Conservation (phyloP, 495 filamentous ascomycete species). For the Wilcoxina mikolae region DNA sequence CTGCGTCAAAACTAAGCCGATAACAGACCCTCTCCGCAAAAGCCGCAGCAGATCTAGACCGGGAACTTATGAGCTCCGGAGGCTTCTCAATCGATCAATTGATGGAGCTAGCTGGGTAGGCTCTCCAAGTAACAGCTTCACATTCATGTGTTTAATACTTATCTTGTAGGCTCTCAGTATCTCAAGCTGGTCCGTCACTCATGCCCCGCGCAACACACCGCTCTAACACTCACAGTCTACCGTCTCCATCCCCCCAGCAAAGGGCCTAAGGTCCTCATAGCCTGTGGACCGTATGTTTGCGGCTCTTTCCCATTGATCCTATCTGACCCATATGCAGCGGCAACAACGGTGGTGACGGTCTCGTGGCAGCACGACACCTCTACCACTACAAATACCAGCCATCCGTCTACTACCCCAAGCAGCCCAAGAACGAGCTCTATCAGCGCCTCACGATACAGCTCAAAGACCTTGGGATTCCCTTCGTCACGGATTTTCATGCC, state of each 20-base stretch:
- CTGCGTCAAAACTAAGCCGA: not conserved
- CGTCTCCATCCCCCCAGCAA: slow-evolving; percentile 60
- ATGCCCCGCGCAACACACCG: not conserved
- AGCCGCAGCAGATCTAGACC: slow-evolving; percentile 74
- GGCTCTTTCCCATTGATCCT: slow-evolving; percentile 10
- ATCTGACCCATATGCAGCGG: slow-evolving; percentile 21
- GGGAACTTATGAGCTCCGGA: slow-evolving; percentile 83
- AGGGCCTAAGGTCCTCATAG: slow-evolving; percentile 64
- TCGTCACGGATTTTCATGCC: slow-evolving; percentile 61
- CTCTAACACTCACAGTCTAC: slow-evolving; percentile 44
- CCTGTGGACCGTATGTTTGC: slow-evolving; percentile 64
- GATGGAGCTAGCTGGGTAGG: slow-evolving; percentile 78
- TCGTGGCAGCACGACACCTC: slow-evolving; percentile 91
- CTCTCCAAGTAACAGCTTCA: not conserved
- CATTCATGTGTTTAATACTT: not conserved
- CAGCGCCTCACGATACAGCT: slow-evolving; percentile 76
- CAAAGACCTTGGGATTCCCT: slow-evolving; percentile 63
- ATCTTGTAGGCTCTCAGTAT: slow-evolving; percentile 52
- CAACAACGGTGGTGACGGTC: slow-evolving; percentile 66
- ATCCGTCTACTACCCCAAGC: slow-evolving; percentile 84
- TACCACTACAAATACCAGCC: slow-evolving; percentile 85
- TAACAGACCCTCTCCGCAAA: slow-evolving; percentile 68
- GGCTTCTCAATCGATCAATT: slow-evolving; percentile 91
- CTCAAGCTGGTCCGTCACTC: slow-evolving; percentile 57
- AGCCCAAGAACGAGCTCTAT: slow-evolving; percentile 77